Evolutionary conservation across 441 rosid genomes (phyloP).

Genomic region (Viola pubescens): DNA sequence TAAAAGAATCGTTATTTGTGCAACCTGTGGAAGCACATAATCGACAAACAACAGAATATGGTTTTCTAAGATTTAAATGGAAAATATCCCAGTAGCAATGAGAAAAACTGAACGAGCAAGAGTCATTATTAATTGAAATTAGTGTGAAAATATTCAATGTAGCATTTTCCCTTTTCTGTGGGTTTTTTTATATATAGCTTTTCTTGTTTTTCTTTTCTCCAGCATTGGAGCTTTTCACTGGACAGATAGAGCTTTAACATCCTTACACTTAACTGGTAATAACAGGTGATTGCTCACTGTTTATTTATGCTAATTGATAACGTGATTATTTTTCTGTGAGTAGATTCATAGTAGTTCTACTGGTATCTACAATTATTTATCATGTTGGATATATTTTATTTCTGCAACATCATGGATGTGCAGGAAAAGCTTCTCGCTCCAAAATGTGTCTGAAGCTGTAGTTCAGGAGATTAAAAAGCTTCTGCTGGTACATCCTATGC

Average conservation of each 20-base stretch:
- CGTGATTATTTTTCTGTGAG: not conserved
- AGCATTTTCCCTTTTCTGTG: too few relatives aligned
- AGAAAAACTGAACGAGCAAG: too few relatives aligned
- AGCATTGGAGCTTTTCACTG: constrained; percentile 92
- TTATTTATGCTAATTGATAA: not conserved
- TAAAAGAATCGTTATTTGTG: too few relatives aligned
- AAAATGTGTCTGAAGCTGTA: constrained; percentile 44
- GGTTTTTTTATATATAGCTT: not conserved
- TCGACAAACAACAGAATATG: too few relatives aligned
- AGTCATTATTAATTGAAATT: too few relatives aligned
- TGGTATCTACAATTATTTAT: not conserved
- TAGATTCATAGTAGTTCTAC: not conserved
- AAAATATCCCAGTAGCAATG: too few relatives aligned
- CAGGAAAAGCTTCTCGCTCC: constrained; percentile 68
- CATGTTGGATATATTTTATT: constrained; percentile 7
- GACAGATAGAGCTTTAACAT: constrained; percentile 60
- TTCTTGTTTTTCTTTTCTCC: constrained; percentile 11
- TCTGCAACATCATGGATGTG: constrained; percentile 8
- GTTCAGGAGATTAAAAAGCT: constrained; percentile 71
- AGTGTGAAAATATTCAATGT: not conserved
- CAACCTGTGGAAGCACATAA: too few relatives aligned
- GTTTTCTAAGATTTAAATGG: too few relatives aligned
- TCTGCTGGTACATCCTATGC: constrained; percentile 53
- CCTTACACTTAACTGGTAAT: constrained; percentile 27
- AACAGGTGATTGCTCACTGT: constrained; percentile 36